A percentile compares a stretch with the other conserved stretches of the same genome.
These are phyloP conservation scores for Hsuehochloa calcarea DNA, from an alignment of 176 grass and related monocot species.

Conservation along the genomic window DNA sequence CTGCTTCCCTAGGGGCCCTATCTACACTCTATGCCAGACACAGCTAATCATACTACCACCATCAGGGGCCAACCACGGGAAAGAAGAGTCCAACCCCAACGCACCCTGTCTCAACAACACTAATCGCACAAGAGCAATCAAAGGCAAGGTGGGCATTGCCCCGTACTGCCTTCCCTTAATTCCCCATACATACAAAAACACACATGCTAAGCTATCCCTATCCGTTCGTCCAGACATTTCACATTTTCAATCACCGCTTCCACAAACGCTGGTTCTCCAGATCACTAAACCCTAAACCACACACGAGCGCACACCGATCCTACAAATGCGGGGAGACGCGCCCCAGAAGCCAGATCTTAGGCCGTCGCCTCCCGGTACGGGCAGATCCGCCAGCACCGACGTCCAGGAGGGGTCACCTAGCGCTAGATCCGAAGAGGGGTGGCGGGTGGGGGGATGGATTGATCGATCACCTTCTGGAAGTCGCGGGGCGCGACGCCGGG, in stretches of 20 bases:
- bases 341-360: constrained; percentile 36
- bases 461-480: constrained; percentile 58
- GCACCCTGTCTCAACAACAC: neutral
- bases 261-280: neutral
- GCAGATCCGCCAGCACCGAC: constrained; percentile 27
- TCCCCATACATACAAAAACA: neutral
- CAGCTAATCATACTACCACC: neutral
- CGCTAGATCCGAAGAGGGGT: constrained; percentile 28
- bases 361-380: neutral
- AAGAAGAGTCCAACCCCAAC: neutral
- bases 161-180: neutral
- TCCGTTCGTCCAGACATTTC: neutral
- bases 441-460: neutral
- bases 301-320: neutral
- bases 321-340: neutral
- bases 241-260: neutral
- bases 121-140: neutral
- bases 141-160: neutral
- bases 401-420: neutral
- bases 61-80: neutral
- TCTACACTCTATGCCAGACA: neutral
- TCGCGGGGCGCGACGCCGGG: constrained; percentile 77
- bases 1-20: neutral
- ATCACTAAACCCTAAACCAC: constrained; percentile 45
- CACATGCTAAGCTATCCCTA: neutral